Base-by-base conservation (phyloP, 2,329 filamentous ascomycete genomes). In the Penicillium sp. region DNA sequence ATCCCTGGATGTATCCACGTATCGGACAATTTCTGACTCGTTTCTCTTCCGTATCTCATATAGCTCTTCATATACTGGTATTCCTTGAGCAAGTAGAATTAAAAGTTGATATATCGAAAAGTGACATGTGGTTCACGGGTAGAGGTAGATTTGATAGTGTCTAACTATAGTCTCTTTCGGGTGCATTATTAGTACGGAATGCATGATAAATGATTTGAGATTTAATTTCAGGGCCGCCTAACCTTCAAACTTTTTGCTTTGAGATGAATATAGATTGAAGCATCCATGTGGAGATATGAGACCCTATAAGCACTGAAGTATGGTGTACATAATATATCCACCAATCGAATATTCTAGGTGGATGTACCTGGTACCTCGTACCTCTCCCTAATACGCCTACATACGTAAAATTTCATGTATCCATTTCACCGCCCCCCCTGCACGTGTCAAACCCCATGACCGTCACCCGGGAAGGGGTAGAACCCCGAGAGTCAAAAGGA, bases 1-100 rank as follows among this genome's bases (percentile, higher is more conserved):
- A 28, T 28, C n/a, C 21, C 22, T 33, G 15, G 9, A 21, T 17
- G 35, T 45, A 43, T 32, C 48, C 29, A 26, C 32, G 28, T 24
- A 24, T 58, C 54, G 57, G 57, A 56, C 49, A 55, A 52, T 60
- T 60, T 46, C 22, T 37, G 38, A 48, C n/a, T 55, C 28, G 46
- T 53, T 53, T 48, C 40, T 49, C 44, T 52, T 49, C 50, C 54
- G 49, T 58, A 41, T 54, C 52, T 46, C 52, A 52, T 22, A 22
- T 22, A 22, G 22, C 22, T 22, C 22, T 4, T 21, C 21, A 21
- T 46, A 46, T 52, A 52, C 33, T 54, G 28, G 28, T 49, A 49
- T 17, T 19, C 12, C 7, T 29, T 29, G 10, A 21, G 17, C n/a
- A 17, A 42, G 43, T 52, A 13, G 15, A 26, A 8, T 26, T 26